Base-by-base conservation (phyloP, 192 early-diverging fungal genomes). In the Umbelopsis isabellina region DNA sequence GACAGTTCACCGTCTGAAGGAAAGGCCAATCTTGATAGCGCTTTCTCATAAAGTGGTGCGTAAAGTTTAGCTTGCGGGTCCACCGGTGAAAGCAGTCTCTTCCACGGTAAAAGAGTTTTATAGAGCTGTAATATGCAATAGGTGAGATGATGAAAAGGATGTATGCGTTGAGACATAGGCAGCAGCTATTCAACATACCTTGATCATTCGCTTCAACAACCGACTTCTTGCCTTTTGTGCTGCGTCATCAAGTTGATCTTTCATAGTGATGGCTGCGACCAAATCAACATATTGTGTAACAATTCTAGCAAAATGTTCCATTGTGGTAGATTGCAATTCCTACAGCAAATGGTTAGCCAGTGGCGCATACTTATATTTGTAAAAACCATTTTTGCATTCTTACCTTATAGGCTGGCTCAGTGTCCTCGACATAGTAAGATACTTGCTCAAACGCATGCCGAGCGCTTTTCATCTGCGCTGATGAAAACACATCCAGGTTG, bases 351-450 rank as follows among this genome's bases (percentile, higher is more conserved):
- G 15, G 30, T 48, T 30, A 48, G 46, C 12, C 50, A 47, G 41
- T 20, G 9, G 25, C 53, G 27, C 22, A 30, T 5, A 15, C 66
- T n/a, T 15, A 30, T 18, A 46, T 20, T 22, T 37, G 2, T 11
- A 25, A 49, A 41, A 55, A 46, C 18, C 1, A 46, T 35, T 25
- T 49, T 25, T 20, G 41, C 11, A 10, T 47, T 13, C 21, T 68
- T 58, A 79, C 77, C 69, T 73, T 67, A 35, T 69, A 80, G 3
- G 68, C 74, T 11, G 52, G 52, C 4, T 75, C 68, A 0, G 67
- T 33, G 16, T 23, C 66, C 7, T 80, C 79, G 1, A 75, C 67
- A 67, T 80, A 80, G 50, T 74, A 80, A 16, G 75, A 76, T 4
- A 80, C 69, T 52, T 80, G 79, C 48, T 80, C 79, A 4, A 74